Evolutionary conservation across 352 stramenopile genomes (phyloP).

Genomic region (Peronospora destructor): DNA sequence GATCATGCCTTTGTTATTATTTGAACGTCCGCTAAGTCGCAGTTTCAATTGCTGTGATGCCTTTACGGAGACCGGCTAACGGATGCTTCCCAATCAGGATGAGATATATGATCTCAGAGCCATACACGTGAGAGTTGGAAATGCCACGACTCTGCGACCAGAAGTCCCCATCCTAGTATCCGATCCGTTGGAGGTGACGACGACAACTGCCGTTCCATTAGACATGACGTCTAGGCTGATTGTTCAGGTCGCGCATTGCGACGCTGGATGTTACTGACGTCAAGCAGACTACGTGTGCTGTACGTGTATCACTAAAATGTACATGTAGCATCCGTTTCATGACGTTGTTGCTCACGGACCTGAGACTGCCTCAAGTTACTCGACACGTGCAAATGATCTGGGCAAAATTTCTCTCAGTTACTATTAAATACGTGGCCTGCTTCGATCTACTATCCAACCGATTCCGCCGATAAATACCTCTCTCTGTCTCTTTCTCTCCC

Average conservation of each 20-base stretch:
- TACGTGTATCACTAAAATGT: not conserved
- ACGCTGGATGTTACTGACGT: not conserved
- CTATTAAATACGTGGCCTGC: slow-evolving; percentile 32
- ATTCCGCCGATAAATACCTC: slow-evolving; percentile 28
- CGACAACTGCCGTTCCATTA: not conserved
- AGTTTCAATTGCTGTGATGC: not conserved
- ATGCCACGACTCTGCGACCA: not conserved
- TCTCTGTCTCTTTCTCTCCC: not conserved
- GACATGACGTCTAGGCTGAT: not conserved
- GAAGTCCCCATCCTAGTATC: not conserved
- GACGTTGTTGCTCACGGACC: too few relatives aligned
- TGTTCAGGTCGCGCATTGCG: not conserved
- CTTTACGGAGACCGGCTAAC: not conserved
- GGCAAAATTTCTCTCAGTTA: slow-evolving; percentile 10
- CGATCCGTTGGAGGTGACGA: not conserved
- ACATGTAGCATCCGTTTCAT: not conserved
- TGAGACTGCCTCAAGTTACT: not conserved
- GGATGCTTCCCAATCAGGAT: not conserved
- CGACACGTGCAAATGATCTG: not conserved
- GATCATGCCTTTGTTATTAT: too few relatives aligned
- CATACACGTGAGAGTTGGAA: not conserved
- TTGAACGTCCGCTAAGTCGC: not conserved
- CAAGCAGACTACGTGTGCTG: not conserved
- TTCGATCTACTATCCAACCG: slow-evolving; percentile 22
- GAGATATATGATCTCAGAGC: too few relatives aligned